phyloP scores from a whole-genome alignment of 2,329 filamentous ascomycete species.

The Aureobasidium subglaciale region DNA sequence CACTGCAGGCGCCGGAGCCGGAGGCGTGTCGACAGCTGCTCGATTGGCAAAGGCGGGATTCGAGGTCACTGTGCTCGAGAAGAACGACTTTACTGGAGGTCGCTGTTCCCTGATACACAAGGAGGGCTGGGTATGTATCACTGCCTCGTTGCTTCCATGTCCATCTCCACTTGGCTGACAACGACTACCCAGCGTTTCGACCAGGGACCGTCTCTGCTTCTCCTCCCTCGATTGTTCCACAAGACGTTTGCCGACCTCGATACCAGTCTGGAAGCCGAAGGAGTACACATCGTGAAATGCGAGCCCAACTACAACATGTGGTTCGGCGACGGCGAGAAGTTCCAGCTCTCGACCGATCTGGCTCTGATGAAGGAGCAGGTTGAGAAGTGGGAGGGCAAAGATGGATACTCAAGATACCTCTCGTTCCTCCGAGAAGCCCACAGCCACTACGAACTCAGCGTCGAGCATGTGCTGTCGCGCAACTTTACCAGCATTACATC shows the following conservation, averaged over 20 bases:
- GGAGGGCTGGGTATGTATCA: constrained; percentile 40
- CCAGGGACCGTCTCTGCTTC: constrained; percentile 66
- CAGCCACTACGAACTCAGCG: constrained; percentile 61
- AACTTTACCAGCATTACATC: constrained; percentile 58
- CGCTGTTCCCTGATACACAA: constrained; percentile 60
- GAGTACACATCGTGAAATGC: constrained; percentile 62
- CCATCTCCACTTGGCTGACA: neutral
- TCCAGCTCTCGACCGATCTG: constrained; percentile 60
- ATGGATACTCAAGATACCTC: constrained; percentile 64
- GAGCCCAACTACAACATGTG: constrained; percentile 70
- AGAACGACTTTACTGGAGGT: constrained; percentile 66
- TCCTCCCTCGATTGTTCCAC: constrained; percentile 63
- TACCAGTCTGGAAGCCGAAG: constrained; percentile 58
- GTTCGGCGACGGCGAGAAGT: constrained; percentile 60
- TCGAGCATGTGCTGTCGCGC: constrained; percentile 57
- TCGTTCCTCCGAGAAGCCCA: constrained; percentile 60
- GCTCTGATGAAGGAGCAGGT: constrained; percentile 64
- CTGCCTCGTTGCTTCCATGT: neutral
- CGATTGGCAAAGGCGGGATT: constrained; percentile 64
- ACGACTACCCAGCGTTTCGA: constrained; percentile 53
- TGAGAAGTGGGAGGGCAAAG: constrained; percentile 65
- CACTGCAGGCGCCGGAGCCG: constrained; percentile 57
- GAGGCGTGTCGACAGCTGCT: constrained; percentile 64
- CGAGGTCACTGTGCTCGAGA: constrained; percentile 69
- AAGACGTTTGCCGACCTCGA: constrained; percentile 63